Percentiles rank a stretch among this genome's conserved stretches.
Evolutionary conservation across 768 basidiomycete species (phyloP).

Genomic region (Phallus indusiatus): DNA sequence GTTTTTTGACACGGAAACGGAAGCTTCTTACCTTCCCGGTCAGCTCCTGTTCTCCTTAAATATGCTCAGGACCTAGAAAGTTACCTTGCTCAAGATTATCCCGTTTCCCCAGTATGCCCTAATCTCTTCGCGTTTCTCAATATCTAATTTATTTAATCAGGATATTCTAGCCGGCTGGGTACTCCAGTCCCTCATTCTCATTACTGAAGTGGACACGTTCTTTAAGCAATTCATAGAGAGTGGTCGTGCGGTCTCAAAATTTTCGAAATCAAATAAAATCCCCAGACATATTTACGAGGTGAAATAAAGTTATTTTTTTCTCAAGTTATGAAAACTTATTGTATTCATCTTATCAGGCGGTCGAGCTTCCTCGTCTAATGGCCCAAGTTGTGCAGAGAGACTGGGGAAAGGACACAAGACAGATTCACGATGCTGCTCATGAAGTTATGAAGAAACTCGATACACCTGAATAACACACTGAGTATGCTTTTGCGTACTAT

Average conservation of each 20-base stretch:
- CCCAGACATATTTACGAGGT: neutral
- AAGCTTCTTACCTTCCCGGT: neutral
- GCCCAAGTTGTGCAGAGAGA: too few species aligned
- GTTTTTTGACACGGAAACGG: neutral
- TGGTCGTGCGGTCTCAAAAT: neutral
- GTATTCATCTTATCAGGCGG: too few species aligned
- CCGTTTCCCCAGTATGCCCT: neutral
- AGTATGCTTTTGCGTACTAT: too few species aligned
- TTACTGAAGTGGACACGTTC: neutral
- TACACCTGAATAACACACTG: too few species aligned
- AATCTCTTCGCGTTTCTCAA: neutral
- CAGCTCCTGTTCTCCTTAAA: slow-evolving; percentile 1
- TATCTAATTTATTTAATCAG: neutral
- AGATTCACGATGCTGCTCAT: too few species aligned
- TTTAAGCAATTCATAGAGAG: neutral
- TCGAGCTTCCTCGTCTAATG: too few species aligned
- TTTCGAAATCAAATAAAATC: neutral
- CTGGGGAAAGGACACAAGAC: too few species aligned
- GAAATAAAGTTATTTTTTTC: too few species aligned
- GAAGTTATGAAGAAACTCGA: too few species aligned
- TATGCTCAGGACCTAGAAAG: slow-evolving; percentile 3
- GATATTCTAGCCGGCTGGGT: neutral
- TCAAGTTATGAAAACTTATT: too few species aligned
- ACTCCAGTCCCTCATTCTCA: neutral
- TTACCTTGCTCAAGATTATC: neutral